A percentile compares a stretch with the other conserved stretches of the same genome.
phyloP scores from a whole-genome alignment of 2,329 filamentous ascomycete species.

The Trichoderma breve region DNA sequence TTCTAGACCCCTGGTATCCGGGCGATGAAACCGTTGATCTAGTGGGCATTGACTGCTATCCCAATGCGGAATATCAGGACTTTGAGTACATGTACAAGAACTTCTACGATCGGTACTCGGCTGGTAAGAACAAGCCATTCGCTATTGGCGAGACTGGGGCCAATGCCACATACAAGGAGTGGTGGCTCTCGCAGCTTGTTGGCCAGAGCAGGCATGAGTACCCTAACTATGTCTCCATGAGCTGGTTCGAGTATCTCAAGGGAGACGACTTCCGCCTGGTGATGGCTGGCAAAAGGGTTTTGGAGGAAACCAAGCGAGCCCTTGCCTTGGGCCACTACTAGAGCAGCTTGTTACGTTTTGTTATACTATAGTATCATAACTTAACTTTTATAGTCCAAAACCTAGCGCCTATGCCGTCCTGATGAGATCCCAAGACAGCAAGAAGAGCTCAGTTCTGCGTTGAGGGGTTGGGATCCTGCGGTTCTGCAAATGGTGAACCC shows the following conservation, averaged over 20 bases:
- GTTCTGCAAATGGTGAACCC: no score
- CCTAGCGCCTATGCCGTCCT: no score
- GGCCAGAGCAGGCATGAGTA: neutral
- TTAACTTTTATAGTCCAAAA: no score
- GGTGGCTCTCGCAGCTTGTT: neutral
- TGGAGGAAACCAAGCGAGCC: neutral
- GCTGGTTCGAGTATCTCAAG: neutral
- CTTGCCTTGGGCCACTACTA: no score
- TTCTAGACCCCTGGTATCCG: neutral
- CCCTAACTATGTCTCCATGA: neutral
- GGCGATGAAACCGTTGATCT: neutral
- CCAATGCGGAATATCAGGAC: neutral
- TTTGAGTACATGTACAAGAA: neutral
- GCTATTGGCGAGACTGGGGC: neutral
- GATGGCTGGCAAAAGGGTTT: neutral
- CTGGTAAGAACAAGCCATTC: neutral
- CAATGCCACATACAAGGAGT: neutral
- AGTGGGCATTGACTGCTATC: neutral
- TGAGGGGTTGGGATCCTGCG: no score
- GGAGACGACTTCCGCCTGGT: neutral
- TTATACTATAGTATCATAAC: no score
- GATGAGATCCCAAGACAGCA: no score
- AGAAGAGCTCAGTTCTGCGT: no score
- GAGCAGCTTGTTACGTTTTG: no score
- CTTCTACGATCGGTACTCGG: neutral